Base-by-base conservation (phyloP, 148 eudicot species). In the Polygonum maritimum region DNA sequence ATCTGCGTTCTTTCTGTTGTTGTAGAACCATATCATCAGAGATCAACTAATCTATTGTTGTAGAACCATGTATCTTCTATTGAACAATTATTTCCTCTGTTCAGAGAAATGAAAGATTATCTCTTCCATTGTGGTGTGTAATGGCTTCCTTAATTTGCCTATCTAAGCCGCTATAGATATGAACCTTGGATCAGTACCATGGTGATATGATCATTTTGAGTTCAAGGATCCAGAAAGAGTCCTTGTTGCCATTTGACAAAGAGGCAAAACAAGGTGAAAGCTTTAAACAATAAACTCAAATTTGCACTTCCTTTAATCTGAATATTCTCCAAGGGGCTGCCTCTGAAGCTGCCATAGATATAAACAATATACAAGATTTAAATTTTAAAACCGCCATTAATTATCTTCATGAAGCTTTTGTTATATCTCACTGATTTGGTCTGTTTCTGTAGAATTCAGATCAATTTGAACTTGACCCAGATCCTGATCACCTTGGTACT, bases 381-480 rank as follows among this genome's bases (percentile, higher is more conserved):
- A 13, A 49, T 7, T 21, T 55, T 58, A 49, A 13, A 49, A 0
- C 15, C 18, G 1, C 31, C 31, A 26, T 26, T 13, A 3, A 16
- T 16, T 51, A 13, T 51, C 19, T 2, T 51, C 57, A 16, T 3
- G 57, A 51, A 51, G 16, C 57, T 51, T 14, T 2, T 51, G 57
- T 51, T 51, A 51, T 60, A 62, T 62, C 31, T 62, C 39, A 62
- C 31, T 31, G 16, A 62, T 26, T 11, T 62, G 69, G 16, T 62
- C 69, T 62, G 40, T 5, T 44, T 39, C 74, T 70, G 45, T 70
- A 47, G 74, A 70, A 19, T 70, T 70, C 26, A 70, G 74, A 44
- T 70, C 74, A 44, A 70, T 70, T 39, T 21, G 74, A 18, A 16
- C 44, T 67, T 63, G 36, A 63, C 70, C 70, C 70, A 63, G 13